Conservation (phyloP, 148 eudicot genomes). For the Persicaria maculosa region DNA sequence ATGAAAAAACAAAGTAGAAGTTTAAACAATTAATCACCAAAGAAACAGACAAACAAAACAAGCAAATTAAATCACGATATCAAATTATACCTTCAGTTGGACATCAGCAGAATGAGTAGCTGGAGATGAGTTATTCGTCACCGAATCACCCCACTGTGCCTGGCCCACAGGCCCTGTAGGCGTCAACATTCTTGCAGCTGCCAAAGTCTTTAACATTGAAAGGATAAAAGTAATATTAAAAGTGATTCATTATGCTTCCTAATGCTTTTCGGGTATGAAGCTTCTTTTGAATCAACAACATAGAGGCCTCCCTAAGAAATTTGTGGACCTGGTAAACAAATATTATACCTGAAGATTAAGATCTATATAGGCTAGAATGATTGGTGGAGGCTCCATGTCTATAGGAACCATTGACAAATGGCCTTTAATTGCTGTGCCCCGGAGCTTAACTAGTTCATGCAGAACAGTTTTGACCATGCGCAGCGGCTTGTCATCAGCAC, state of each 20-base stretch:
- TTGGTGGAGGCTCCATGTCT: slow-evolving; percentile 94
- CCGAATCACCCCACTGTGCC: slow-evolving; percentile 89
- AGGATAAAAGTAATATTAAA: slow-evolving; percentile 2
- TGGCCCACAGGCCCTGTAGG: slow-evolving; percentile 89
- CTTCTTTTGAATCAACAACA: not conserved
- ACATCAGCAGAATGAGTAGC: slow-evolving; percentile 81
- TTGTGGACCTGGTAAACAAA: not conserved
- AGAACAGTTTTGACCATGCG: slow-evolving; percentile 98
- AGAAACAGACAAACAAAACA: not conserved
- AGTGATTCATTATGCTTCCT: not conserved
- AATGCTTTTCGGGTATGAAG: not conserved
- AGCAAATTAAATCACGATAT: not conserved
- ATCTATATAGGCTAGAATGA: slow-evolving; percentile 96
- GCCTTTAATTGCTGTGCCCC: slow-evolving; percentile 95
- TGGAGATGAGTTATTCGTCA: slow-evolving; percentile 68
- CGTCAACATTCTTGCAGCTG: slow-evolving; percentile 98
- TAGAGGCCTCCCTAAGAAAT: not conserved
- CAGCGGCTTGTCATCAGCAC: slow-evolving; percentile 97
- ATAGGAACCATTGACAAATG: slow-evolving; percentile 96
- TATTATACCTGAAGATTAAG: slow-evolving; percentile 83
- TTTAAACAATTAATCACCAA: not conserved
- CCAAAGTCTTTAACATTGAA: slow-evolving; percentile 55
- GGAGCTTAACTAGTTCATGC: slow-evolving; percentile 97
- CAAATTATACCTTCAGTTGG: slow-evolving; percentile 62
- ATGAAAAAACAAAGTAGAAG: not conserved